These are phyloP conservation scores for Symbiodinium natans DNA, from an alignment of 73 alveolate genomes.

Conservation along the genomic window DNA sequence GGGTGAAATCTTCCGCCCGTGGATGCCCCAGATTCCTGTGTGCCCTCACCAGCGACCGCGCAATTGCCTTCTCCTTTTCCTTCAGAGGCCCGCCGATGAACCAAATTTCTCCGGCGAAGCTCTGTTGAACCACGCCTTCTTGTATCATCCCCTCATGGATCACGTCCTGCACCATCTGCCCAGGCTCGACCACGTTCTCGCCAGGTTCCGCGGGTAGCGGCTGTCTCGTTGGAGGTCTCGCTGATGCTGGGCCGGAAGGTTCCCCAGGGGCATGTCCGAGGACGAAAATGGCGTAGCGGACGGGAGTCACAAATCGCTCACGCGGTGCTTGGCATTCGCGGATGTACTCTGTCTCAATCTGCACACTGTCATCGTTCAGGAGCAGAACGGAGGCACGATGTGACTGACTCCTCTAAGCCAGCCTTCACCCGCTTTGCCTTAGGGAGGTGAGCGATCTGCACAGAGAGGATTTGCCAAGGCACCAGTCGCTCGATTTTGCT, in stretches of 20 bases:
- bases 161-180: neutral
- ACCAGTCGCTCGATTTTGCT: neutral
- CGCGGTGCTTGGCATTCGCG: neutral
- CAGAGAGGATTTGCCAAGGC: neutral
- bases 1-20: neutral
- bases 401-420: neutral
- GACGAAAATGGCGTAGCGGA: neutral
- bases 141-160: neutral
- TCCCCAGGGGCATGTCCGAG: neutral
- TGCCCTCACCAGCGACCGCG: neutral
- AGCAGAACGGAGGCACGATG: neutral
- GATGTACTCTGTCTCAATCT: neutral
- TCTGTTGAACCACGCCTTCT: neutral
- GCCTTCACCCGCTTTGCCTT: neutral
- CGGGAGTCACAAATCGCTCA: neutral
- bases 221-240: too few species aligned
- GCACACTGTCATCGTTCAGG: neutral
- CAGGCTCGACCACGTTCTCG: too few species aligned
- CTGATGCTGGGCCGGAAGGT: neutral
- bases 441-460: neutral
- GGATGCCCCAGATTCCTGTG: neutral
- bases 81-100: neutral
- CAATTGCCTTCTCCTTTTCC: neutral
- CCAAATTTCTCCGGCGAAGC: neutral
- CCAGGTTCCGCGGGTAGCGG: too few species aligned